Evolutionary conservation across 2,329 filamentous ascomycete species (phyloP), one percentile per base, ranked within the genome.

Genomic region (Neopestalotiopsis sp.): DNA sequence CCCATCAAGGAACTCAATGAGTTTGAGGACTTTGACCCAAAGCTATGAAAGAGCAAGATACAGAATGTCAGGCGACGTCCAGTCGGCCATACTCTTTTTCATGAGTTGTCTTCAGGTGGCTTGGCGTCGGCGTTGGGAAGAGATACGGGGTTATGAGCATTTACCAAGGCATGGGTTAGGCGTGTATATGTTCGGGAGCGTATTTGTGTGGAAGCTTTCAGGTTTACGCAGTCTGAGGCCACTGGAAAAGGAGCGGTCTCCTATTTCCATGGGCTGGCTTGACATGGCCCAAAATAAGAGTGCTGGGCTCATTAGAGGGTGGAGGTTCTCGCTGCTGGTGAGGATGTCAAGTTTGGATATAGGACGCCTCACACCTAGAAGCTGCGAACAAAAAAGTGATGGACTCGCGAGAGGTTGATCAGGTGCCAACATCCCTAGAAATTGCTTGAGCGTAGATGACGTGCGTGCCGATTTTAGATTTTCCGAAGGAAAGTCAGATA

Each of bases 1-100:
- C 89, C 95, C 0, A 88, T 93, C 38, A 91, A 88, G 76, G 92
- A 96, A 73, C 80, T 98, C 68, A 91, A 87, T 71, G 92, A 94
- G 76, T 98, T 95, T 80, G 93, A 97, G 78, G 95, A 98, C 70
- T 85, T 91, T 70, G 94, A 93, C 71, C 83, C 93, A 14, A 98
- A 98, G 83, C 86, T 98, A 68, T 95, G 79, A 86, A 67, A 38
- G 40, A 4, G 9, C 28, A 34, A 38, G 28, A 64, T 17, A 30
- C 7, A 53, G 17, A 13, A 34, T 34, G 58, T 24, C 65, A 67
- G 56, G 66, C 10, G 38, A 4, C 28, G 34, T 49, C 34, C 17
- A 7, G 5, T 14, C 63, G 10, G 45, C 17, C 45, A 53, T 24
- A 20, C 45, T 53, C 53, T 58, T 32, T 28, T 17, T 24, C 45